Evolutionary conservation across 352 stramenopile genomes (phyloP).

Genomic region (Globisporangium canariense): DNA sequence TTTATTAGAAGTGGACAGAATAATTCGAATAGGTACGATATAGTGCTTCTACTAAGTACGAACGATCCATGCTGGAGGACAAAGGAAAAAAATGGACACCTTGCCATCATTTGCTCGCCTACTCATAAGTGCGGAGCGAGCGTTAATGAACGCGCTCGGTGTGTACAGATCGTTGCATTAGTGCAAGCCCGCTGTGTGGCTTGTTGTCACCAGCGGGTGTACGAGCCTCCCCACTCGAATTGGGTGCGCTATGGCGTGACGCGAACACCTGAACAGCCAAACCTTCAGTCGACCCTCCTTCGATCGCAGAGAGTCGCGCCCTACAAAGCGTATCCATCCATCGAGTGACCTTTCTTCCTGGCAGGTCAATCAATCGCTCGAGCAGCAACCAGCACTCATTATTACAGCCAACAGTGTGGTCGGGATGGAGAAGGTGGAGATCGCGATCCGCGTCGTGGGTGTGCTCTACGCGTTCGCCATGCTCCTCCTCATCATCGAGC

Average conservation of each 20-base stretch:
- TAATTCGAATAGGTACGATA: conserved; percentile 4
- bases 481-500: conserved; percentile 42
- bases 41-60: not conserved
- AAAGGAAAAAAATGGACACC: no score
- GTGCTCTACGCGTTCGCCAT: conserved; percentile 53
- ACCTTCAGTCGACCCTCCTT: not conserved
- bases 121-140: no score
- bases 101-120: no score
- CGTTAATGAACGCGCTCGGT: not conserved
- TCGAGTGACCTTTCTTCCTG: not conserved
- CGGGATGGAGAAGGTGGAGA: conserved; percentile 68
- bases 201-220: no score
- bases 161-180: not conserved
- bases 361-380: not conserved
- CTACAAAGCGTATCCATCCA: not conserved
- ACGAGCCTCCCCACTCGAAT: not conserved
- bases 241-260: not conserved
- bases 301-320: not conserved
- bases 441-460: conserved; percentile 59
- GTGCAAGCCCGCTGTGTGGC: no score
- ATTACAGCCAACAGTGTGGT: no score
- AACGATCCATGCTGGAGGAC: not conserved
- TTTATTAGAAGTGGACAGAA: not conserved
- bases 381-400: no score
- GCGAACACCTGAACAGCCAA: not conserved